Base-by-base conservation (phyloP, 495 filamentous ascomycete genomes). In the Penicillium crystallinum region DNA sequence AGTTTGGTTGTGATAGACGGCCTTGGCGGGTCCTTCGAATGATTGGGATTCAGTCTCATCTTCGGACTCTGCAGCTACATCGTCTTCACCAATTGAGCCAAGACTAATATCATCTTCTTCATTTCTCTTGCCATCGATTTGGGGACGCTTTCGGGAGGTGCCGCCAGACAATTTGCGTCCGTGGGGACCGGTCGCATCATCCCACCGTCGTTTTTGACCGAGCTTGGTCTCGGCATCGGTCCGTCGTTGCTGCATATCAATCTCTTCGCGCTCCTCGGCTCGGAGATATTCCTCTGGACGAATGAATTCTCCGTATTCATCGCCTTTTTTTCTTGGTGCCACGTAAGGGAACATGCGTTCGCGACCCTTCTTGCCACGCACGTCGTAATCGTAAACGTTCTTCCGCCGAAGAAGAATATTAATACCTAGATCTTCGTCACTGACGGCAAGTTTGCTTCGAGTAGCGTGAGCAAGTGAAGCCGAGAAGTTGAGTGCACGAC, bases 181-280 rank as follows among this genome's bases (percentile, higher is more conserved):
- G 22, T 69, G 67, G 3, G 73, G 55, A 1, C 70, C 77, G 12
- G 40, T 23, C 10, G 81, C 67, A 50, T 96, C 90, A 48, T 90
- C 87, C 89, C 91, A 97, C 69, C 89, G 91, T 39, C 93, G 80
- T 68, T 98, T 98, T 73, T 92, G 90, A 19, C 95, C 95, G 31
- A 97, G 78, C 30, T 81, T 80, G 22, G 82, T 86, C 55, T 88
- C 61, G 21, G 67, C 66, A n/a, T 74, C 65, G 23, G 79, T 43
- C 72, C 82, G 57, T 10, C 68, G 68, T 59, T 77, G 73, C 35
- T 77, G 73, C 66, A 75, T 71, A 43, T 92, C 88, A 15, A 83
- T 81, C 46, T 95, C 90, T 53, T 96, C 90, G 21, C 86, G 78
- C 68, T 97, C 93, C 60, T 98, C 93, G 0, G 91, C 91, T 39